Evolutionary conservation across 2,329 filamentous ascomycete species (phyloP), one percentile per base, ranked within the genome.

Genomic region (Ceratocystis variospora): DNA sequence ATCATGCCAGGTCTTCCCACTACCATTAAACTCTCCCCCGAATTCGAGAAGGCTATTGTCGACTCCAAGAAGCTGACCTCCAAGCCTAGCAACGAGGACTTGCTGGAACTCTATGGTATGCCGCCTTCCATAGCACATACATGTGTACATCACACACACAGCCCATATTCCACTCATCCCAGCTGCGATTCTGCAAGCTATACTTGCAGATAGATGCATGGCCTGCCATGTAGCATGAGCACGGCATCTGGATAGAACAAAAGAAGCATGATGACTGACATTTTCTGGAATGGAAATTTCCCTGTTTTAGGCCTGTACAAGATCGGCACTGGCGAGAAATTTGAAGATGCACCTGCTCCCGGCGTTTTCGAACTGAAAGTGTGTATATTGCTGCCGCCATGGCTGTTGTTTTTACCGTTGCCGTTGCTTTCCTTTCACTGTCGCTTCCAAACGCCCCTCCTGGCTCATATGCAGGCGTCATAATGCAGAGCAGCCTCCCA

Each of bases 331-430:
- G 81, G 78, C 72, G 83, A 85, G 73, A 81, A 86, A 73, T 78
- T 86, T 72, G 69, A 73, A 70, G 75, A 74, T 69, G 86, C 86
- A 71, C 70, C 80, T 66, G 75, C 77, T 70, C 86, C 86, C 37
- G 85, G 87, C 77, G 82, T 85, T 77, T 89, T 90, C 73, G 84
- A 90, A 75, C 73, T 90, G 68, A 86, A 85, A 80, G 86, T 85
- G 76, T 67, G 77, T 72, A 41, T 41, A 41, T 41, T 41, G 37
- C 12, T 2, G 4, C 12, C 3, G 10, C 33, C 33, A 37, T 37
- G 33, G 8, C 33, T 37, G 10, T 37, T 37, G 33, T 37, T 37
- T 2, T 28, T 4, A 22, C 65, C 44, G 5, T 62, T 57, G 44
- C 57, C n/a, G 46, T 66, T 19, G 62, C 41, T 10, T n/a, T n/a